Conservation (phyloP, 495 filamentous ascomycete genomes). For the Zalerion maritima region DNA sequence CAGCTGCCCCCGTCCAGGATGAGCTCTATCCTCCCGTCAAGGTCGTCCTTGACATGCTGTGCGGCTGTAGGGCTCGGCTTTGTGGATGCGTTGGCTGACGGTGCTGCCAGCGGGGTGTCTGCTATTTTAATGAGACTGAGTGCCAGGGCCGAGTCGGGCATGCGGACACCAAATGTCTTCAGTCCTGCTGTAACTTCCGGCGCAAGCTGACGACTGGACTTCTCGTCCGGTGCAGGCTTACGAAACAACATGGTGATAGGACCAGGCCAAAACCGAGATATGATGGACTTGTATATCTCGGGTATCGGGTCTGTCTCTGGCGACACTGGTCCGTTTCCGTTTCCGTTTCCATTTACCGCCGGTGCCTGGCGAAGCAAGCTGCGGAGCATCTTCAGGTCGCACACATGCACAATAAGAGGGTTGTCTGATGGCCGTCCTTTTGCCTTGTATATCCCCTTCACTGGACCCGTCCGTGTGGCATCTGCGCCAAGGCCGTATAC, state of each 20-base stretch:
- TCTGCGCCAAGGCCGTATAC: conserved; percentile 95
- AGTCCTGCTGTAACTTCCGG: conserved; percentile 77
- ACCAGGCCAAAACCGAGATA: conserved; percentile 83
- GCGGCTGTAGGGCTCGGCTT: conserved; percentile 84
- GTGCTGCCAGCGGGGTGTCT: conserved; percentile 73
- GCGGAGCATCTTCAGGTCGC: conserved; percentile 65
- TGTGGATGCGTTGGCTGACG: conserved; percentile 86
- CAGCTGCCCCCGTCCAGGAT: conserved; percentile 85
- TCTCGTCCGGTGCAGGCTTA: conserved; percentile 50
- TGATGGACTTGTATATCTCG: conserved; percentile 65
- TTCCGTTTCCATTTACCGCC: conserved; percentile 8
- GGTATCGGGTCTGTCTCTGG: conserved; percentile 44
- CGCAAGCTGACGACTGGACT: too few relatives aligned
- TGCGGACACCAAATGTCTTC: conserved; percentile 74
- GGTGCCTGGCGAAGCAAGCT: conserved; percentile 37
- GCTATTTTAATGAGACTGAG: conserved; percentile 67
- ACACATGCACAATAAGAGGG: conserved; percentile 84
- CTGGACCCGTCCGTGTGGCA: conserved; percentile 70
- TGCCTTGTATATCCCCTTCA: conserved; percentile 78
- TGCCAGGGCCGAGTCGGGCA: conserved; percentile 75
- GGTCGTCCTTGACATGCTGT: conserved; percentile 73
- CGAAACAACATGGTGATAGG: conserved; percentile 86
- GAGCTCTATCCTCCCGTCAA: conserved; percentile 68
- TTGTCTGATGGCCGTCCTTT: conserved; percentile 90
- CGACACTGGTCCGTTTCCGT: conserved; percentile 13